A percentile compares a stretch with the other conserved stretches of the same genome.
These are phyloP conservation scores for Thelonectria rubi DNA, from an alignment of 2,329 filamentous ascomycete species.

Conservation along the genomic window DNA sequence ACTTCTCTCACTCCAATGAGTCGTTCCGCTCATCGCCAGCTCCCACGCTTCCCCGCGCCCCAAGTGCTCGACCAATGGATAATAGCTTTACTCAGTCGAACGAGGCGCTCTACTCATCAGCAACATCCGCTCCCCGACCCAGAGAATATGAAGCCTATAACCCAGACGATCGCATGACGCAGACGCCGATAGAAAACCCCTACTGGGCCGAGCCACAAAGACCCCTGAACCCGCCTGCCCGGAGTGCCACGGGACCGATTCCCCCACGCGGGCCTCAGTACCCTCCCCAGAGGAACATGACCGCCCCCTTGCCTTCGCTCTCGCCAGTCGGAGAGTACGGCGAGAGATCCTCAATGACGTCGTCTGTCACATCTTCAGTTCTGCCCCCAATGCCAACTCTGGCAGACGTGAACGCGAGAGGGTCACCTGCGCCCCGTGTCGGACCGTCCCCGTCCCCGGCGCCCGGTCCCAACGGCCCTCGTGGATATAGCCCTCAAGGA, in stretches of 20 bases:
- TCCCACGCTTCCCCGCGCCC: constrained; percentile 28
- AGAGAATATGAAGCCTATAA: constrained; percentile 45
- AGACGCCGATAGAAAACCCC: constrained; percentile 45
- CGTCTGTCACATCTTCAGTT: constrained; percentile 11
- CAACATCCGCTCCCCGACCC: constrained; percentile 26
- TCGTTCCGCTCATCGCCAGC: constrained; percentile 8
- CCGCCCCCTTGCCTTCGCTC: constrained; percentile 50
- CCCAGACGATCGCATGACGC: constrained; percentile 46
- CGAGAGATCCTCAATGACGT: constrained; percentile 40
- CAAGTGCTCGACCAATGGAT: constrained; percentile 45
- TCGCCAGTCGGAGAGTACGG: constrained; percentile 41
- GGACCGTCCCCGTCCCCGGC: constrained; percentile 21
- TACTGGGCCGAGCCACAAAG: constrained; percentile 38
- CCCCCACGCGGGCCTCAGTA: constrained; percentile 47
- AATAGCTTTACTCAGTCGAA: constrained; percentile 42
- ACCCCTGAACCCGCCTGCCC: constrained; percentile 41
- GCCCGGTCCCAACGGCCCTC: constrained; percentile 41
- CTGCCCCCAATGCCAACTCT: neutral
- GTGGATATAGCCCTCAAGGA: constrained; percentile 49
- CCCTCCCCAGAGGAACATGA: constrained; percentile 57
- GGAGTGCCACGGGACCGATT: constrained; percentile 53
- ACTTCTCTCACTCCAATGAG: constrained; percentile 38
- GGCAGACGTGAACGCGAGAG: constrained; percentile 29
- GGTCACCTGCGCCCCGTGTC: constrained; percentile 12
- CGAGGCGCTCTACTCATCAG: constrained; percentile 14